These are phyloP conservation scores for Colletotrichum lupini DNA, from an alignment of 2,329 filamentous ascomycete species.

Conservation along the genomic window DNA sequence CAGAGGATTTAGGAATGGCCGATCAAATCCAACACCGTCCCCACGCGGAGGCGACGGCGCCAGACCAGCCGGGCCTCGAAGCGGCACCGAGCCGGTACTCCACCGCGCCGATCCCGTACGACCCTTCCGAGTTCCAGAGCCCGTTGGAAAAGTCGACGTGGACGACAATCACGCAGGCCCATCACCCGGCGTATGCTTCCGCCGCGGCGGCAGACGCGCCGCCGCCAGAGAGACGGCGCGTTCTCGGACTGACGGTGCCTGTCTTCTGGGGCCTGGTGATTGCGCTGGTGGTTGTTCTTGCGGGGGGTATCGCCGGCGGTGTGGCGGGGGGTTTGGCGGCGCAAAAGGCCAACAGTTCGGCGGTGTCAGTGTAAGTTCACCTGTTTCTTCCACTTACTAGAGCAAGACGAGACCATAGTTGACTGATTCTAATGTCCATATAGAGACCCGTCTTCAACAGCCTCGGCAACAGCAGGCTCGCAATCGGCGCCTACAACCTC, in stretches of 20 bases:
- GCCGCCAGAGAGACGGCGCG: neutral
- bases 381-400: no score
- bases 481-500: neutral
- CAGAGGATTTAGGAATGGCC: neutral
- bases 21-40: neutral
- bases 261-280: conserved; percentile 37
- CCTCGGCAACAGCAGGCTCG: neutral
- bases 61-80: conserved; percentile 17
- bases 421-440: neutral
- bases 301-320: conserved; percentile 36
- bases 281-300: conserved; percentile 33
- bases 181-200: neutral
- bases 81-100: neutral
- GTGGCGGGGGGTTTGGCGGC: conserved; percentile 37
- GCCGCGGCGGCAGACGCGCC: neutral
- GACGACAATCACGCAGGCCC: neutral
- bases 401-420: neutral
- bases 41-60: neutral
- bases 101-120: conserved; percentile 9
- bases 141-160: neutral
- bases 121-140: neutral
- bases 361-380: neutral
- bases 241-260: conserved; percentile 37
- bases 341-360: conserved; percentile 17
- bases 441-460: neutral